Evolutionary conservation across 768 basidiomycete species (phyloP).

Genomic region (Nevesoporus exiguus): DNA sequence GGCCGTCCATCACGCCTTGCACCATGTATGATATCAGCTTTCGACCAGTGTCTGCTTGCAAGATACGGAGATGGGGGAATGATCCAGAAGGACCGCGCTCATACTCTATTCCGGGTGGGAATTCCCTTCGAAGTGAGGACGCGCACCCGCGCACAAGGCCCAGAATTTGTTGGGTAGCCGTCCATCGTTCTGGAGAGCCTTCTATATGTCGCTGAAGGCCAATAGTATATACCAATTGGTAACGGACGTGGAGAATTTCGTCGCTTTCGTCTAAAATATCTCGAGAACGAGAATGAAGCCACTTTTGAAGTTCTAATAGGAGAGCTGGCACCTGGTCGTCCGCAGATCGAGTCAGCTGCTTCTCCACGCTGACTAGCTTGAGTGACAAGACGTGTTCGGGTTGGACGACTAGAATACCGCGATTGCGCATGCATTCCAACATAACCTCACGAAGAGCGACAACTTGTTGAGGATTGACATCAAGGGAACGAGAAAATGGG

Average conservation of each 20-base stretch:
- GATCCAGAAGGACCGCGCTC: not conserved
- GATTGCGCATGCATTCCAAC: not conserved
- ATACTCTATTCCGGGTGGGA: not conserved
- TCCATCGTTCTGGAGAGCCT: not conserved
- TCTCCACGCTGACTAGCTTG: not conserved
- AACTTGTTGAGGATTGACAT: not conserved
- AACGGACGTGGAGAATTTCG: not conserved
- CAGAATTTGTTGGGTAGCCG: not conserved
- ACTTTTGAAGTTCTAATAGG: not conserved
- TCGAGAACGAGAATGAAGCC: not conserved
- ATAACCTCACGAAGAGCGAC: not conserved
- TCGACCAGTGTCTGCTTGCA: slow-evolving; percentile 13
- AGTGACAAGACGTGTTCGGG: not conserved
- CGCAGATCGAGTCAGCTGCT: not conserved
- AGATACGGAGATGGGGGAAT: slow-evolving; percentile 1
- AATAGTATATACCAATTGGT: not conserved
- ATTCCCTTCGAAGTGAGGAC: not conserved
- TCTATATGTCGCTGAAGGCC: not conserved
- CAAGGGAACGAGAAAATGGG: not conserved
- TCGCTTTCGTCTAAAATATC: not conserved
- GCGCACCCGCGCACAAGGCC: not conserved
- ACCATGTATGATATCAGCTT: slow-evolving; percentile 8
- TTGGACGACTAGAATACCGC: not conserved
- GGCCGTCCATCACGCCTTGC: slow-evolving; percentile 11
- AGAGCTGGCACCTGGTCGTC: not conserved